These are phyloP conservation scores for Verticillium zaregamsianum DNA, from an alignment of 2,329 filamentous ascomycete genomes.

Conservation along the genomic window DNA sequence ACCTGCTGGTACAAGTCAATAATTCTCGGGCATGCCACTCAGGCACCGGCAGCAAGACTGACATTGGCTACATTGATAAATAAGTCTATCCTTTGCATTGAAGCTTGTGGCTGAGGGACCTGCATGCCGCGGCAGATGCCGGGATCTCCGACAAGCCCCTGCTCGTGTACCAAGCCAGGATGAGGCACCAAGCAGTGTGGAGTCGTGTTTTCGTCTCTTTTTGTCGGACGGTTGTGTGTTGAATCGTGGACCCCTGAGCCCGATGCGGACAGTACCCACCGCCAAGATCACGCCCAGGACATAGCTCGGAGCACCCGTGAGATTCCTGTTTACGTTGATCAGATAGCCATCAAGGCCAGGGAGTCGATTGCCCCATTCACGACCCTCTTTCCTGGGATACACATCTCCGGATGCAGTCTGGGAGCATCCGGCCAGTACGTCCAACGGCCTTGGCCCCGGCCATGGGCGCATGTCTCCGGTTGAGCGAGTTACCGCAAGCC, in stretches of 20 bases:
- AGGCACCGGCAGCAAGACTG: too few relatives aligned
- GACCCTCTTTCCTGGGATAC: too few relatives aligned
- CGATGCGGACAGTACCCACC: background rate
- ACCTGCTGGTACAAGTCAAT: too few relatives aligned
- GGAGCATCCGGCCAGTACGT: background rate
- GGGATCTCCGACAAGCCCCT: background rate
- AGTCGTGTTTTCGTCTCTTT: background rate
- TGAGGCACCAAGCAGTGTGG: background rate
- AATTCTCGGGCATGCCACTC: too few relatives aligned
- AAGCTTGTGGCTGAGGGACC: background rate
- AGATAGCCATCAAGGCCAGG: too few relatives aligned
- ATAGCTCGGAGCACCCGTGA: background rate
- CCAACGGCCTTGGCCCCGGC: background rate
- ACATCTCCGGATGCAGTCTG: too few relatives aligned
- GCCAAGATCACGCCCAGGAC: background rate
- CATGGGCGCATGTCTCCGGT: background rate
- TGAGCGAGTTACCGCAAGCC: background rate
- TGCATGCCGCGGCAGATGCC: background rate
- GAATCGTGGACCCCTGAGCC: background rate
- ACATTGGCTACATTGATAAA: too few relatives aligned
- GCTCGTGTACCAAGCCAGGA: background rate
- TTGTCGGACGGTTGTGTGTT: background rate
- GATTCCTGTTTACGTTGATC: background rate
- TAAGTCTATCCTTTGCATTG: background rate
- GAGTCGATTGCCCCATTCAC: too few relatives aligned